Evolutionary conservation across 116 monocot genomes (phyloP), one percentile per base, ranked within the genome.

Genomic region (Zostera marina): DNA sequence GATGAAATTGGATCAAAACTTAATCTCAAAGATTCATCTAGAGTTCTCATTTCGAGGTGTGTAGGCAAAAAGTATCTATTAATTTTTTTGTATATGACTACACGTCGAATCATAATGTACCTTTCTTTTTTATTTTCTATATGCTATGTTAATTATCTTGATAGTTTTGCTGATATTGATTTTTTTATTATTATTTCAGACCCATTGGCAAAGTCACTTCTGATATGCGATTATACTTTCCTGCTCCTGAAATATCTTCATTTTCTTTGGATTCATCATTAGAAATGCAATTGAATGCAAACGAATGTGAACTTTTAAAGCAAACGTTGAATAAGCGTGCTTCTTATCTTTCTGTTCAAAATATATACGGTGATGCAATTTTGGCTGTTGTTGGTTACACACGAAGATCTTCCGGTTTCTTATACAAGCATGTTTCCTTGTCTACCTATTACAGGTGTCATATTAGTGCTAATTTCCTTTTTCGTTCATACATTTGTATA

Each of bases 351-450:
- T 82, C 82, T 12, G 94, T 85, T 24, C 94, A 96, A 74, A 72
- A 53, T 49, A 80, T 96, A n/a, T 80, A 72, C 70, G 94, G 94
- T 42, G 69, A 96, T 78, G 85, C 94, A 13, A 64, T 96, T 53
- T 60, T 96, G 65, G 94, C 81, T 52, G 73, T 75, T 70, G 42
- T 96, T 63, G 89, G 88, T 52, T 96, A 82, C 41, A 72, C 72
- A 43, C 74, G 94, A 89, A 96, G 69, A 44, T 79, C 81, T 56
- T 61, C 74, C n/a, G 51, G 71, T 20, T 76, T 96, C 56, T 82
- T 72, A 42, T 69, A 54, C 73, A 80, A 88, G 64, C 77, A 96
- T 63, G 68, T 96, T 22, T 66, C 71, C 51, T 45, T 82, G 47
- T 75, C 73, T 55, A 61, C 77, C 9, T 96, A 88, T 75, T 85